These are phyloP conservation scores for Ammopiptanthus mongolicus DNA, from an alignment of 306 rosid species.

Conservation along the genomic window DNA sequence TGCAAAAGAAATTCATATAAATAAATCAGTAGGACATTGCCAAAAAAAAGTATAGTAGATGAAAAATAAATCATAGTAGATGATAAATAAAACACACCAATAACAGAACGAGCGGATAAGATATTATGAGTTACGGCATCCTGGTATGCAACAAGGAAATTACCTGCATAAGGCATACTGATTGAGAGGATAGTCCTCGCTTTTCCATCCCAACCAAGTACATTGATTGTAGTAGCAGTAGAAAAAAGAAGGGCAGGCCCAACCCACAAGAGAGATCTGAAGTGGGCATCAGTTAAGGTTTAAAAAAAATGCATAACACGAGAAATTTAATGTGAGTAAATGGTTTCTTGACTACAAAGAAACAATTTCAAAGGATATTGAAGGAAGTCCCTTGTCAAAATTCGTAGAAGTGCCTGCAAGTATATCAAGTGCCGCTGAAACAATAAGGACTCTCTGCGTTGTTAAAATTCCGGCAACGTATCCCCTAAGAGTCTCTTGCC, in stretches of 20 bases:
- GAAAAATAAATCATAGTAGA: not conserved
- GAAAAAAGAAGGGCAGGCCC: slow-evolving; percentile 98
- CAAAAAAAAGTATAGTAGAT: not conserved
- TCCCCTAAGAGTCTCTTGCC: slow-evolving; percentile 96
- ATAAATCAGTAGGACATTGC: slow-evolving; percentile 24
- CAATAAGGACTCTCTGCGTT: slow-evolving; percentile 76
- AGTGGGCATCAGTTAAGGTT: slow-evolving; percentile 70
- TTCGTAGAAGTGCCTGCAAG: slow-evolving; percentile 71
- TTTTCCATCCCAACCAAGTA: slow-evolving; percentile 99
- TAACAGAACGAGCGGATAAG: slow-evolving; percentile 14
- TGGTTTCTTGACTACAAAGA: not conserved
- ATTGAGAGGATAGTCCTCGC: slow-evolving; percentile 79
- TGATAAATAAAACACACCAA: not conserved
- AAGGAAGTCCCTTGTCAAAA: slow-evolving; percentile 84
- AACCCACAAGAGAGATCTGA: slow-evolving; percentile 89
- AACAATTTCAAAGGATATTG: slow-evolving; percentile 65
- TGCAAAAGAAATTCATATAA: slow-evolving; percentile 40
- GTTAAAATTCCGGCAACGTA: slow-evolving; percentile 87
- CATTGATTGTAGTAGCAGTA: slow-evolving; percentile 69
- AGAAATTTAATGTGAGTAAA: slow-evolving; percentile 3
- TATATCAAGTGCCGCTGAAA: slow-evolving; percentile 72
- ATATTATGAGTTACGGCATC: not conserved
- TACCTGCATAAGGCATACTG: slow-evolving; percentile 86
- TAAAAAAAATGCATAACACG: slow-evolving; percentile 16
- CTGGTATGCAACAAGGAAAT: slow-evolving; percentile 21